These are phyloP conservation scores for Suillus hirtellus DNA, from an alignment of 768 basidiomycete genomes.

Conservation along the genomic window DNA sequence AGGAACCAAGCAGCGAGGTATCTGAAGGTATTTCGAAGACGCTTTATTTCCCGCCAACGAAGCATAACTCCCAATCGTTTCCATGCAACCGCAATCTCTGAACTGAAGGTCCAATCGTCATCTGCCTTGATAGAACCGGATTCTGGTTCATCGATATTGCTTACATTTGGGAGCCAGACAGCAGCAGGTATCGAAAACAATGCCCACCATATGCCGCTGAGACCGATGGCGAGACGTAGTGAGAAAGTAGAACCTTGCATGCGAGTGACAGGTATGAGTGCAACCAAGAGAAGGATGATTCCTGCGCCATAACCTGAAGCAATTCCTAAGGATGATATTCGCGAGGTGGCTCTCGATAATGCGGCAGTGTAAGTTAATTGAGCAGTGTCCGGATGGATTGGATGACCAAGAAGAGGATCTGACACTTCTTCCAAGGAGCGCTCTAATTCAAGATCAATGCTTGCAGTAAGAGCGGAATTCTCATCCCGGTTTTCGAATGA, in stretches of 20 bases:
- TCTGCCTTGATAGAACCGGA: constrained; percentile 19
- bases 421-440: constrained; percentile 31
- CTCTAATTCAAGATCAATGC: constrained; percentile 20
- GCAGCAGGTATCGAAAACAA: constrained; percentile 78
- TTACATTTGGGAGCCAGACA: constrained; percentile 61
- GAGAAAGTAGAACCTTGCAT: constrained; percentile 77
- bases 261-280: constrained; percentile 74
- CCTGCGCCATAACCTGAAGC: constrained; percentile 87
- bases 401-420: constrained; percentile 37
- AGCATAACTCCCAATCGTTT: constrained; percentile 74
- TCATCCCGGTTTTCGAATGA: constrained; percentile 17
- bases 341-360: constrained; percentile 74
- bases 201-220: constrained; percentile 90
- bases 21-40: constrained; percentile 80
- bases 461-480: constrained; percentile 15
- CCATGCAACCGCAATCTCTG: constrained; percentile 74
- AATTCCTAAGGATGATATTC: constrained; percentile 83
- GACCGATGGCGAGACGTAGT: constrained; percentile 78
- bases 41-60: constrained; percentile 66
- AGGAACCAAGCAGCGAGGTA: constrained; percentile 95
- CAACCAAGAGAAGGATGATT: constrained; percentile 69
- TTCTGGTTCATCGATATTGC: constrained; percentile 6
- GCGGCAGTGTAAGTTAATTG: constrained; percentile 49
- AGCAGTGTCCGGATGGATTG: constrained; percentile 26
- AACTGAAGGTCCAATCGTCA: constrained; percentile 43